Percentiles rank a stretch among this genome's conserved stretches.
These are phyloP conservation scores for Populus pruinosa DNA, from an alignment of 345 rosid species.

Conservation along the genomic window DNA sequence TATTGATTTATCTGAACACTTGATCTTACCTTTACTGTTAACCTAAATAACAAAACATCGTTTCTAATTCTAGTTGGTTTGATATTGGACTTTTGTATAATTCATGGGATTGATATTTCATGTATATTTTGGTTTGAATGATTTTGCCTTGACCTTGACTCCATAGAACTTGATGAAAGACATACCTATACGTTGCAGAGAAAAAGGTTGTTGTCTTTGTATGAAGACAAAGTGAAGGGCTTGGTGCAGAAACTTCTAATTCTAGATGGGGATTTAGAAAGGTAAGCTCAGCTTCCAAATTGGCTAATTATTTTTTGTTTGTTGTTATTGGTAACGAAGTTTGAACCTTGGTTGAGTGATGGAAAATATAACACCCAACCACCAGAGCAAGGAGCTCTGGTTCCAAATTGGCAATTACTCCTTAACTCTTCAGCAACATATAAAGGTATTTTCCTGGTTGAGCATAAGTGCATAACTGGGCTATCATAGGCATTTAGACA, in stretches of 20 bases:
- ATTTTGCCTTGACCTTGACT: conserved; percentile 5
- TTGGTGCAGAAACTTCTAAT: conserved; percentile 74
- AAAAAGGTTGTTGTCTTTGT: conserved; percentile 55
- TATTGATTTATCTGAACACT: not conserved
- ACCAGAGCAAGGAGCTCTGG: too few species aligned
- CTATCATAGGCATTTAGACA: not conserved
- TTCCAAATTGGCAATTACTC: not conserved
- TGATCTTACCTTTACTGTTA: not conserved
- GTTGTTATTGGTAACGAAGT: too few species aligned
- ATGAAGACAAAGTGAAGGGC: conserved; percentile 58
- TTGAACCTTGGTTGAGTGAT: too few species aligned
- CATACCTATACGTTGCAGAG: conserved; percentile 48
- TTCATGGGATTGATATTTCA: not conserved
- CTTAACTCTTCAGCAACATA: not conserved
- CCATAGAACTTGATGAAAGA: conserved; percentile 18
- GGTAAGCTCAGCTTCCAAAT: conserved; percentile 29
- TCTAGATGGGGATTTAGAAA: conserved; percentile 59
- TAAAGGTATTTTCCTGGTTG: not conserved
- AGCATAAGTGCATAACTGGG: not conserved
- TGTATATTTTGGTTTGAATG: conserved; percentile 7
- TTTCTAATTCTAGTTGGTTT: not conserved
- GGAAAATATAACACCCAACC: too few species aligned
- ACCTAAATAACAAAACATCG: too few species aligned
- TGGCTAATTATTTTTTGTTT: too few species aligned
- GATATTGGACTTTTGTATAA: not conserved